Evolutionary conservation across 2,329 filamentous ascomycete genomes (phyloP).

Genomic region (Alternaria arborescens): DNA sequence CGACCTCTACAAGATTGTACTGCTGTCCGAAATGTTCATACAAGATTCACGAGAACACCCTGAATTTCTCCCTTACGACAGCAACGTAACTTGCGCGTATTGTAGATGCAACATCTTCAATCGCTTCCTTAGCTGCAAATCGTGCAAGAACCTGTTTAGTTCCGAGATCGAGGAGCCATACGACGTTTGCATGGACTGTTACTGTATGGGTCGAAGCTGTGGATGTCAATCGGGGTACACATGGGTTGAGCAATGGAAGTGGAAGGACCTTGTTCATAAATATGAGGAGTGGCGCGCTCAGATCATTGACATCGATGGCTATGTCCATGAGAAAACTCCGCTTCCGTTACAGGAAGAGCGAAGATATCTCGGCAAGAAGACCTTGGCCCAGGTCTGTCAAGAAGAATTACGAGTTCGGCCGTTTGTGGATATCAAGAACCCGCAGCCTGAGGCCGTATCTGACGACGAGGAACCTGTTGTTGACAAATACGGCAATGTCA

Average conservation of each 20-base stretch:
- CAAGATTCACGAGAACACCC: constrained; percentile 72
- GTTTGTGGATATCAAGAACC: constrained; percentile 81
- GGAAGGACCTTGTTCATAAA: constrained; percentile 77
- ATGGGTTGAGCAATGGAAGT: constrained; percentile 94
- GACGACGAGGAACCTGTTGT: constrained; percentile 64
- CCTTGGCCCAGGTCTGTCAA: constrained; percentile 91
- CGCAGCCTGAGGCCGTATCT: constrained; percentile 56
- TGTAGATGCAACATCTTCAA: constrained; percentile 98
- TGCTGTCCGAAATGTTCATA: constrained; percentile 87
- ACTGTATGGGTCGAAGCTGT: constrained; percentile 95
- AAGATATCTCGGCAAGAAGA: constrained; percentile 73
- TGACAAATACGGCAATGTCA: constrained; percentile 69
- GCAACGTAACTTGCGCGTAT: constrained; percentile 93
- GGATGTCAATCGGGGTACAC: constrained; percentile 82
- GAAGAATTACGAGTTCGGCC: constrained; percentile 82
- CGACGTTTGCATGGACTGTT: constrained; percentile 98
- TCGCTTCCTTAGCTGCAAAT: constrained; percentile 89
- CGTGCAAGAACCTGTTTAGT: constrained; percentile 74
- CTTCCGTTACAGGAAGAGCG: constrained; percentile 75
- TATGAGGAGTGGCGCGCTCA: constrained; percentile 85
- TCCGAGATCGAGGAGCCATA: constrained; percentile 84
- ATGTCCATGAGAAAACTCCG: constrained; percentile 72
- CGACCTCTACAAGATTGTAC: constrained; percentile 75
- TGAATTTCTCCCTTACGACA: constrained; percentile 83
- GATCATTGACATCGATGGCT: constrained; percentile 75